These are phyloP conservation scores for Scedosporium aurantiacum DNA, from an alignment of 2,329 filamentous ascomycete species.

Conservation along the genomic window DNA sequence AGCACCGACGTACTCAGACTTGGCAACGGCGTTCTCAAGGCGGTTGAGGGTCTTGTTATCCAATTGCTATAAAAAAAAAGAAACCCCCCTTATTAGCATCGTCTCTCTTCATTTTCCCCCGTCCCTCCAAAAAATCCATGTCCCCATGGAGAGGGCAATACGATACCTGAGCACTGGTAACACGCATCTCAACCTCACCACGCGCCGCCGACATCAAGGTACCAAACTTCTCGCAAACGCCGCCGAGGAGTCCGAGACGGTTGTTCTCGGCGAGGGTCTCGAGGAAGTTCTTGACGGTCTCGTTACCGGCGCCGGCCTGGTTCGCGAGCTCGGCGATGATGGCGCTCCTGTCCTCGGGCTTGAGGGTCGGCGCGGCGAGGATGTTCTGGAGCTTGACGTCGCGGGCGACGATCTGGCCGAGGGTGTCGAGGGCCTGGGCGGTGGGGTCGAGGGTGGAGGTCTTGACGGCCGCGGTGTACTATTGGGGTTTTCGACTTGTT, in stretches of 20 bases:
- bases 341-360: slow-evolving; percentile 66
- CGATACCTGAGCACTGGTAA: slow-evolving; percentile 81
- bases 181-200: slow-evolving; percentile 86
- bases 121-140: neutral
- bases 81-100: slow-evolving; percentile 14
- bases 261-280: slow-evolving; percentile 90
- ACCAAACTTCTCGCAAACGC: slow-evolving; percentile 77
- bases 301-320: slow-evolving; percentile 57
- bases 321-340: slow-evolving; percentile 85
- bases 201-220: slow-evolving; percentile 78
- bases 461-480: slow-evolving; percentile 97
- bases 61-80: slow-evolving; percentile 48
- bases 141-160: no score
- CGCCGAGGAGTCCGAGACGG: slow-evolving; percentile 70
- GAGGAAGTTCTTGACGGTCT: slow-evolving; percentile 91
- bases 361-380: slow-evolving; percentile 71
- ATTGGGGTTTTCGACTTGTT: neutral
- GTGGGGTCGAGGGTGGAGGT: slow-evolving; percentile 73
- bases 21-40: slow-evolving; percentile 77
- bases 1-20: slow-evolving; percentile 76
- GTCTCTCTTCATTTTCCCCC: neutral
- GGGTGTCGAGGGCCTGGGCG: slow-evolving; percentile 64
- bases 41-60: slow-evolving; percentile 78
- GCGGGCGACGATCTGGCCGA: slow-evolving; percentile 63
- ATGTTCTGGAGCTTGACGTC: slow-evolving; percentile 72